Evolutionary conservation across 495 filamentous ascomycete genomes (phyloP).

Genomic region (Umbilicaria muhlenbergii): DNA sequence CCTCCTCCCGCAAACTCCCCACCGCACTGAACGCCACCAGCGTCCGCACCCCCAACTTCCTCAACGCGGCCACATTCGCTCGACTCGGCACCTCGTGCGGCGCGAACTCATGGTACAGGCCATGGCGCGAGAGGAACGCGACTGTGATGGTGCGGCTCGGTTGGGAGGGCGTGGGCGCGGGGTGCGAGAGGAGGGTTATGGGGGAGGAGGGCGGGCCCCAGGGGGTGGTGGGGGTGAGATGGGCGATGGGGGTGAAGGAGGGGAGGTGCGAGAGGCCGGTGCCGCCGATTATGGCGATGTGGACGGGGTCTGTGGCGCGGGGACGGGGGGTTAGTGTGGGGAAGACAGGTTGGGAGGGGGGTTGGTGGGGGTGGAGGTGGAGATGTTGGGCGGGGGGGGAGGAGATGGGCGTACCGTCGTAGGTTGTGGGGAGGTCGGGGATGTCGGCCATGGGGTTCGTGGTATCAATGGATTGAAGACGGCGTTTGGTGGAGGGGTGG

Average conservation of each 20-base stretch:
- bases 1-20: conserved; percentile 77
- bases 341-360: conserved; percentile 5
- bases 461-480: neutral
- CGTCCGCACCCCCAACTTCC: conserved; percentile 72
- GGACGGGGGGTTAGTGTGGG: too few species aligned
- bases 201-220: conserved; percentile 88
- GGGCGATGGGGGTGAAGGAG: conserved; percentile 68
- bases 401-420: conserved; percentile 26
- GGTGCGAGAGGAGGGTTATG: conserved; percentile 76
- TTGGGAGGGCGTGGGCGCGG: conserved; percentile 32
- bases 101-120: conserved; percentile 69
- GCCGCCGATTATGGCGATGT: conserved; percentile 91
- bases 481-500: neutral
- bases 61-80: conserved; percentile 91
- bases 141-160: conserved; percentile 40
- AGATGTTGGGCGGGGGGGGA: conserved; percentile 5
- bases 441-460: conserved; percentile 15
- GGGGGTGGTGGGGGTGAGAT: conserved; percentile 57
- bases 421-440: conserved; percentile 39
- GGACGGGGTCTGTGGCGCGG: conserved; percentile 57
- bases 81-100: conserved; percentile 83
- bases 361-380: conserved; percentile 8
- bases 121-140: conserved; percentile 90
- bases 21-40: conserved; percentile 93
- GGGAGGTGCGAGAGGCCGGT: conserved; percentile 66